Evolutionary conservation across 73 alveolate species (phyloP).

Genomic region (Breviolum minutum): DNA sequence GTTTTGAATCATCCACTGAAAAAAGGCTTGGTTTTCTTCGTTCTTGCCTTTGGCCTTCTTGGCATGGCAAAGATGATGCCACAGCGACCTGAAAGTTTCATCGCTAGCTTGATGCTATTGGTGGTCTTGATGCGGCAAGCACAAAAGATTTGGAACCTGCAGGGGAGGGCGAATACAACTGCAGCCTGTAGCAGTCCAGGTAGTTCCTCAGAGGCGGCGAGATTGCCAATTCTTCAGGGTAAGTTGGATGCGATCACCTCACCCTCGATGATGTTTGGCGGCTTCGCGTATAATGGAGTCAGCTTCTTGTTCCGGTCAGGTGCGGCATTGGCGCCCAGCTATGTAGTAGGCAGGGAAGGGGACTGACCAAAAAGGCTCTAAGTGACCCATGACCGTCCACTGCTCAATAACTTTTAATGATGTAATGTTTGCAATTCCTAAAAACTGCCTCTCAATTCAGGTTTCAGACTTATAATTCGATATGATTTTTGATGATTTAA

Average conservation of each 20-base stretch:
- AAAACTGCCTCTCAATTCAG: no score
- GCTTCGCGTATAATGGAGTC: slow-evolving; percentile 68
- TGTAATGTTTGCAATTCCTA: no score
- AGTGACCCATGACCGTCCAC: not conserved
- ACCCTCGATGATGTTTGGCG: slow-evolving; percentile 48
- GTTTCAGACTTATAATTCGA: no score
- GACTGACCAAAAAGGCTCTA: not conserved
- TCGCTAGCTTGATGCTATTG: slow-evolving; percentile 41
- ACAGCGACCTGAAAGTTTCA: slow-evolving; percentile 54
- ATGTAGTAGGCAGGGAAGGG: slow-evolving; percentile 45
- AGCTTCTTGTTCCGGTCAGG: slow-evolving; percentile 81
- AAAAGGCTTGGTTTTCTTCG: slow-evolving; percentile 40
- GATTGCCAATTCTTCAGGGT: not conserved
- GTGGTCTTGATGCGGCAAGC: slow-evolving; percentile 33
- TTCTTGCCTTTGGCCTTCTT: slow-evolving; percentile 68
- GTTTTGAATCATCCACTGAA: no score
- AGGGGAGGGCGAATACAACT: not conserved
- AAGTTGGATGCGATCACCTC: slow-evolving; percentile 23
- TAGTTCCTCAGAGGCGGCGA: not conserved
- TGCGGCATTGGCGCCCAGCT: slow-evolving; percentile 52
- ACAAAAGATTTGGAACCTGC: slow-evolving; percentile 22
- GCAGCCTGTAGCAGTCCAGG: not conserved
- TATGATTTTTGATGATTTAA: not conserved
- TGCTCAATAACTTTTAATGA: no score
- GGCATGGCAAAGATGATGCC: slow-evolving; percentile 87